These are phyloP conservation scores for Aspergillus panamensis DNA, from an alignment of 495 filamentous ascomycete genomes.

Conservation along the genomic window DNA sequence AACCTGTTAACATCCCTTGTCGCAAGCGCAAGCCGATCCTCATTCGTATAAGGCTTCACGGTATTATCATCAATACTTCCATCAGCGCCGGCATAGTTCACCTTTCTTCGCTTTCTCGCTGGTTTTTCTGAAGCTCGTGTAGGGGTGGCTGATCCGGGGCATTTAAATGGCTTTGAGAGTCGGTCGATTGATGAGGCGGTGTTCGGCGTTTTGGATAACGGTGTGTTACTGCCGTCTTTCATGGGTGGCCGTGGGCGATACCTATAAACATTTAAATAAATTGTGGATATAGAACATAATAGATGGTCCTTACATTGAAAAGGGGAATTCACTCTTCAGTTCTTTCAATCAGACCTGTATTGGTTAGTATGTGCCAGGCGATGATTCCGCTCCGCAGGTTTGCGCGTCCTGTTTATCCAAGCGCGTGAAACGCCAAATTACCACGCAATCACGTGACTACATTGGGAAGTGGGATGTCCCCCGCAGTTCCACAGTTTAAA, in stretches of 20 bases:
- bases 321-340: not conserved
- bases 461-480: not conserved
- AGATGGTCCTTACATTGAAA: constrained; percentile 20
- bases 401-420: constrained; percentile 28
- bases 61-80: constrained; percentile 58
- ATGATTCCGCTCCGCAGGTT: constrained; percentile 9
- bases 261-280: constrained; percentile 27
- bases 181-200: constrained; percentile 55
- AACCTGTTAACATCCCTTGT: constrained; percentile 88
- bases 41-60: constrained; percentile 84
- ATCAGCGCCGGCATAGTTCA: constrained; percentile 85
- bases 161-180: constrained; percentile 86
- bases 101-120: constrained; percentile 77
- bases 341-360: not conserved
- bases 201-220: constrained; percentile 31
- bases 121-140: constrained; percentile 76
- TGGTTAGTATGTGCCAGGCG: not conserved
- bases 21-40: constrained; percentile 79
- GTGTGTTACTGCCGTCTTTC: constrained; percentile 37
- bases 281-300: not conserved
- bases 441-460: constrained; percentile 36
- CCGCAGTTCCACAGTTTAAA: constrained; percentile 3
- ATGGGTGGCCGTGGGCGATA: constrained; percentile 39
- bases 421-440: constrained; percentile 36
- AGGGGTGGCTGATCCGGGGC: constrained; percentile 73